phyloP scores from a whole-genome alignment of 129 eudicot species.

The Rutidosis leptorrhynchoides region DNA sequence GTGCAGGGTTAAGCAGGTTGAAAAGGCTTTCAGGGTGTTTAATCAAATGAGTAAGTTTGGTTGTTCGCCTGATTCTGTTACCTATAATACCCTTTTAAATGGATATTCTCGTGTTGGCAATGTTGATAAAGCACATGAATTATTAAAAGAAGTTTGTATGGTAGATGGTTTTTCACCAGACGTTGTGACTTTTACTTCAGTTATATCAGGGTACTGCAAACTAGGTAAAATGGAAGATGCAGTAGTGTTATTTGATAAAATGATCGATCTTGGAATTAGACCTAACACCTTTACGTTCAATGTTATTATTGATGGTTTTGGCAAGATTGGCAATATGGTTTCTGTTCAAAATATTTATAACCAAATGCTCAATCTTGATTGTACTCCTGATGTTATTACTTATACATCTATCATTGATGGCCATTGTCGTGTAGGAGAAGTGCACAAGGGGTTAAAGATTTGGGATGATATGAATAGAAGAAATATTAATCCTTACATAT shows the following conservation, averaged over 20 bases:
- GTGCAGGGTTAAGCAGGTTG: slow-evolving; percentile 50
- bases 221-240: slow-evolving; percentile 62
- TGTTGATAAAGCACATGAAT: slow-evolving; percentile 49
- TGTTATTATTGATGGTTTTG: slow-evolving; percentile 70
- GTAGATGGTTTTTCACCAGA: slow-evolving; percentile 49
- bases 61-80: slow-evolving; percentile 60
- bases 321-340: slow-evolving; percentile 60
- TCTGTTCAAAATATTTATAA: slow-evolving; percentile 43
- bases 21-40: slow-evolving; percentile 55
- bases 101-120: slow-evolving; percentile 63
- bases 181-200: slow-evolving; percentile 71
- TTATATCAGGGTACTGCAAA: slow-evolving; percentile 73
- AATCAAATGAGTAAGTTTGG: slow-evolving; percentile 48
- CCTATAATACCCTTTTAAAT: slow-evolving; percentile 61
- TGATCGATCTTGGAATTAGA: slow-evolving; percentile 53
- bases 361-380: slow-evolving; percentile 50
- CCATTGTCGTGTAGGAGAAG: slow-evolving; percentile 60
- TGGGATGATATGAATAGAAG: slow-evolving; percentile 59
- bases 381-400: slow-evolving; percentile 75
- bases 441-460: slow-evolving; percentile 50
- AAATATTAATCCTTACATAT: slow-evolving; percentile 54
- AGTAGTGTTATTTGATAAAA: slow-evolving; percentile 44
- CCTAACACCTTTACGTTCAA: slow-evolving; percentile 69
- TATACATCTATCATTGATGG: slow-evolving; percentile 69
- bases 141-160: slow-evolving; percentile 40